Conservation (phyloP, 2,329 filamentous ascomycete genomes). For the Stemphylium lycopersici region DNA sequence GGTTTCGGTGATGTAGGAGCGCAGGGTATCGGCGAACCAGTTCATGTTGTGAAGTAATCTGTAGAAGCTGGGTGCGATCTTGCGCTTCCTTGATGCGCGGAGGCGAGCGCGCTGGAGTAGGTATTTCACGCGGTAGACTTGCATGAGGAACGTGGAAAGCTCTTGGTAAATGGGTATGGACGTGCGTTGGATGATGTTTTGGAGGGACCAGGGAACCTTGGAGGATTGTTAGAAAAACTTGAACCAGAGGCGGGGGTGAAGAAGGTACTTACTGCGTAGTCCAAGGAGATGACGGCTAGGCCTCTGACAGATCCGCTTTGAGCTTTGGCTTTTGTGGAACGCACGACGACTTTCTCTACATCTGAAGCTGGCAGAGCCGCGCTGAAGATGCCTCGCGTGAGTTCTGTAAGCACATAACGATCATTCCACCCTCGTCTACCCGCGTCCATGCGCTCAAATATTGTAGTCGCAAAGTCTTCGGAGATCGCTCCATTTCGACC, state of each 20-base stretch:
- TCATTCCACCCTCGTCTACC: conserved; percentile 73
- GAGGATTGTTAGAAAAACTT: background rate
- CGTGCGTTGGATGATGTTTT: conserved; percentile 73
- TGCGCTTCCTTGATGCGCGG: conserved; percentile 11
- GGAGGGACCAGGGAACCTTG: conserved; percentile 62
- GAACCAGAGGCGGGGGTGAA: background rate
- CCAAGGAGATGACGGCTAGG: conserved; percentile 68
- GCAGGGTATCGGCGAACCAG: conserved; percentile 78
- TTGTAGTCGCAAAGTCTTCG: conserved; percentile 66
- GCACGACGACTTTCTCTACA: conserved; percentile 66
- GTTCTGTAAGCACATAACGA: conserved; percentile 77
- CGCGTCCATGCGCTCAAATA: conserved; percentile 78
- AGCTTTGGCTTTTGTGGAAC: conserved; percentile 54
- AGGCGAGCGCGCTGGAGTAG: conserved; percentile 63
- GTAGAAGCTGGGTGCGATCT: conserved; percentile 44
- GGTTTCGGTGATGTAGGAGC: conserved; percentile 76
- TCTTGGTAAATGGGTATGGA: conserved; percentile 71
- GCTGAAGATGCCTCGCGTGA: conserved; percentile 74
- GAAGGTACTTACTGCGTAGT: conserved; percentile 67
- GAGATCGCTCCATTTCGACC: conserved; percentile 74
- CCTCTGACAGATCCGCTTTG: conserved; percentile 66
- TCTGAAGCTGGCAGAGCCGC: conserved; percentile 59
- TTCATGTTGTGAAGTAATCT: conserved; percentile 71
- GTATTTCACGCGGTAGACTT: conserved; percentile 73
- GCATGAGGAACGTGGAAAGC: conserved; percentile 77